Conservation (phyloP, 2,329 filamentous ascomycete genomes). For the Alternaria arbusti region DNA sequence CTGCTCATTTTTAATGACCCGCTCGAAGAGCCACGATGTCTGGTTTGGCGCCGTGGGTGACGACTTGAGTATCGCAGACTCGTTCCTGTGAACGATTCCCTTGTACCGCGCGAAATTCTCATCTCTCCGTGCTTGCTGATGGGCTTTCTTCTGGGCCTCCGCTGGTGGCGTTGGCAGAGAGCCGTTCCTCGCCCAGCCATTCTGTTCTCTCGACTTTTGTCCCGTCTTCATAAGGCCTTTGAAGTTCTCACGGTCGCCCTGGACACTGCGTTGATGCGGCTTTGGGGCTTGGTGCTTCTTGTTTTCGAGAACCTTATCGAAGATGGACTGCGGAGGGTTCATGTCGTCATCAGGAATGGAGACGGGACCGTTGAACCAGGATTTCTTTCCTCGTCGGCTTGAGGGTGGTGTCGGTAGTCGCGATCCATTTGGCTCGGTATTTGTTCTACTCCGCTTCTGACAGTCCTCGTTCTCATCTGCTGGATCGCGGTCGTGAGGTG, state of each 20-base stretch:
- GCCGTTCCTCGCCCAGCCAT: slow-evolving; percentile 8
- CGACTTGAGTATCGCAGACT: background rate
- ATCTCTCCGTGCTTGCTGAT: slow-evolving; percentile 8
- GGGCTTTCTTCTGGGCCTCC: slow-evolving; percentile 17
- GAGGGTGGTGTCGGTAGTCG: slow-evolving; percentile 2
- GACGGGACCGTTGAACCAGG: slow-evolving; percentile 22
- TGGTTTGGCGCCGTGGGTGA: slow-evolving; percentile 8
- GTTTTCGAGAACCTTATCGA: slow-evolving; percentile 22
- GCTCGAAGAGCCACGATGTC: slow-evolving; percentile 11
- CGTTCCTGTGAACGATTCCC: background rate
- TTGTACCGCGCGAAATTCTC: background rate
- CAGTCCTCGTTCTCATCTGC: slow-evolving; percentile 13
- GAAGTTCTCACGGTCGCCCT: slow-evolving; percentile 20
- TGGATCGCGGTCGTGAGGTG: slow-evolving; percentile 9
- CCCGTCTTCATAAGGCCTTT: slow-evolving; percentile 16
- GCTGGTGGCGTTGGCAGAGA: slow-evolving; percentile 31
- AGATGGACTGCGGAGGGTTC: slow-evolving; percentile 9
- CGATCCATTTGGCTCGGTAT: slow-evolving; percentile 15
- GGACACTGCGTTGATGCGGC: slow-evolving; percentile 12
- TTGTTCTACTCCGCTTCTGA: slow-evolving; percentile 23
- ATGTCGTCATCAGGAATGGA: slow-evolving; percentile 23
- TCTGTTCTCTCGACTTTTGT: slow-evolving; percentile 3
- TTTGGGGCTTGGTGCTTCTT: slow-evolving; percentile 7
- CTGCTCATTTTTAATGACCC: slow-evolving; percentile 11
- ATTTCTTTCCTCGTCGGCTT: slow-evolving; percentile 1